These are phyloP conservation scores for Phytophthora rubi DNA, from an alignment of 352 stramenopile genomes.

Conservation along the genomic window DNA sequence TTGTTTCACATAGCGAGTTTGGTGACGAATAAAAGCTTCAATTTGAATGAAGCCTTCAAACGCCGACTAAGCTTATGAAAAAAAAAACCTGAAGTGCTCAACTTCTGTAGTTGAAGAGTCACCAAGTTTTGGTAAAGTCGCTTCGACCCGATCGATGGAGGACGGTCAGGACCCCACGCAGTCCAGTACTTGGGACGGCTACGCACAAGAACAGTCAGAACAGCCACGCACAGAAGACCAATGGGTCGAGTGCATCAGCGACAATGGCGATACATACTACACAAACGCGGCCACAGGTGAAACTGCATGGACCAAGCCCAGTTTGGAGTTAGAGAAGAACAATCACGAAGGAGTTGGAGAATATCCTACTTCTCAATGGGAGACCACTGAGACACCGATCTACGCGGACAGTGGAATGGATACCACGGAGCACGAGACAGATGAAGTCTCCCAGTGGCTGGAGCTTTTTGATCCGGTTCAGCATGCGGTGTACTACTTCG, in stretches of 20 bases:
- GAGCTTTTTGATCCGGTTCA: conserved; percentile 61
- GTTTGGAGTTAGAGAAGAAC: conserved; percentile 12
- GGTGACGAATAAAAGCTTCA: too few species aligned
- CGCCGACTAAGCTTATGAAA: not conserved
- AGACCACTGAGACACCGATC: conserved; percentile 35
- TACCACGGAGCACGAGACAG: not conserved
- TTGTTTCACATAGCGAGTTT: not conserved
- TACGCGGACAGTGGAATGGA: conserved; percentile 23
- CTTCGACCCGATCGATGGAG: conserved; percentile 17
- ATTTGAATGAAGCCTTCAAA: too few species aligned
- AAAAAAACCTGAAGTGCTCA: not conserved
- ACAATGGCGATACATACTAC: conserved; percentile 54
- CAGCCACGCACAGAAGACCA: not conserved
- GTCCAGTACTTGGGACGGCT: conserved; percentile 4
- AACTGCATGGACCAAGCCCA: conserved; percentile 50
- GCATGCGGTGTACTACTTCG: conserved; percentile 59
- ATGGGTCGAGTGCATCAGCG: conserved; percentile 52
- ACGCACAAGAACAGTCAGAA: conserved; percentile 2
- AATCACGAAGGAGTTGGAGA: conserved; percentile 1
- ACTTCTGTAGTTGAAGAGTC: conserved; percentile 4
- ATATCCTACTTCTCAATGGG: conserved; percentile 10
- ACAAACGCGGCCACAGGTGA: conserved; percentile 49
- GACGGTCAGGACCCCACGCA: conserved; percentile 3
- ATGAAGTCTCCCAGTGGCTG: conserved; percentile 44
- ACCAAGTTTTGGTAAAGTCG: conserved; percentile 2